phyloP scores from a whole-genome alignment of 2,329 filamentous ascomycete genomes.

The Beauveria bassiana region DNA sequence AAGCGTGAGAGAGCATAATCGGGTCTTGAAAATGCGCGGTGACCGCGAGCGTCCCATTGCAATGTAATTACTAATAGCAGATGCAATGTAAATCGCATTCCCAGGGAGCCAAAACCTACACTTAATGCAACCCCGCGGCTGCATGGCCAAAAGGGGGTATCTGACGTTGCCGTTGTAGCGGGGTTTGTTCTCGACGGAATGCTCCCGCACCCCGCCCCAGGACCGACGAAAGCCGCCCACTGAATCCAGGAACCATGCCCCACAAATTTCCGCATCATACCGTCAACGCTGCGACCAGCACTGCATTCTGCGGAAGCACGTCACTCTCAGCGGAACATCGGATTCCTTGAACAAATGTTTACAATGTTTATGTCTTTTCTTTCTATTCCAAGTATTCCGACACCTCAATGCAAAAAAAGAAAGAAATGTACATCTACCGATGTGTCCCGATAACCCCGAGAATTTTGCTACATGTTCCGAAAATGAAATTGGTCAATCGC shows the following conservation, averaged over 20 bases:
- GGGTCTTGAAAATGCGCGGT: no score
- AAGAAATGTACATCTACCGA: neutral
- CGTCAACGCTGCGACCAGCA: neutral
- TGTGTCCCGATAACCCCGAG: neutral
- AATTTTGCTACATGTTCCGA: conserved; percentile 1
- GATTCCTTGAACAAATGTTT: neutral
- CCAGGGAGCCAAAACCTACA: neutral
- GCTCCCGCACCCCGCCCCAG: conserved; percentile 3
- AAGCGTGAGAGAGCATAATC: no score
- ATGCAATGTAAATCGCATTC: neutral
- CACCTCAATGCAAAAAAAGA: conserved; percentile 2
- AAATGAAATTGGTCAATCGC: neutral
- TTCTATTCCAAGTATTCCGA: neutral
- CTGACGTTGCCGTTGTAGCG: neutral
- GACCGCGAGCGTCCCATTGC: no score
- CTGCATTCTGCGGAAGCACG: neutral
- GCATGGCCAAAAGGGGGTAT: neutral
- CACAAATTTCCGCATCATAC: conserved; percentile 5
- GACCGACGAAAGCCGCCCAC: conserved; percentile 9
- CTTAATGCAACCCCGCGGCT: no score
- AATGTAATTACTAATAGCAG: neutral
- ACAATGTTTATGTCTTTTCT: neutral
- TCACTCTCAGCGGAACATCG: neutral
- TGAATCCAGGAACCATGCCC: neutral
- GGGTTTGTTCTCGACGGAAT: conserved; percentile 5